Evolutionary conservation across 495 filamentous ascomycete species (phyloP).

Genomic region (Clavariopsis aquatica): DNA sequence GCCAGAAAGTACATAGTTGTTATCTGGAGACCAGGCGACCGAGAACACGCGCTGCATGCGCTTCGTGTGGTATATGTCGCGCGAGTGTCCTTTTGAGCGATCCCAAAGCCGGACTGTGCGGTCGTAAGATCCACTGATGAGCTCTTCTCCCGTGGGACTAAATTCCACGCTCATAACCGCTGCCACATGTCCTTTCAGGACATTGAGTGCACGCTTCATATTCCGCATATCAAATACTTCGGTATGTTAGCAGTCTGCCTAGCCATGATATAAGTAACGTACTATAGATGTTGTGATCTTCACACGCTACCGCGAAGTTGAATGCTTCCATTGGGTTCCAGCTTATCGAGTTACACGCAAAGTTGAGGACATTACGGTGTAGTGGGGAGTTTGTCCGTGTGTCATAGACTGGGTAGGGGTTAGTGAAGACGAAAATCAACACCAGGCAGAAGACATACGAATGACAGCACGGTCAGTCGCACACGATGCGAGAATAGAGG

Average conservation of each 20-base stretch:
- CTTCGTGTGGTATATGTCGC: conserved; percentile 96
- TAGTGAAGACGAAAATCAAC: background rate
- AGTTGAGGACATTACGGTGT: conserved; percentile 71
- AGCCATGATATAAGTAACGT: no score
- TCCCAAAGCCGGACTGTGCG: conserved; percentile 77
- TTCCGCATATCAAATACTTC: conserved; percentile 81
- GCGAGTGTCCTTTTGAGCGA: conserved; percentile 74
- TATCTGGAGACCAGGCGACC: conserved; percentile 79
- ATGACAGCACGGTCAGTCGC: conserved; percentile 84
- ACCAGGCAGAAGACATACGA: conserved; percentile 19
- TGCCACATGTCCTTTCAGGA: conserved; percentile 93
- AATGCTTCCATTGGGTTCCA: conserved; percentile 98
- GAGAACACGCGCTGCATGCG: conserved; percentile 97
- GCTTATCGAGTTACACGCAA: conserved; percentile 79
- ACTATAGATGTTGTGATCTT: conserved; percentile 73
- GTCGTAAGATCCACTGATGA: conserved; percentile 89
- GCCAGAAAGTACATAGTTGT: conserved; percentile 80
- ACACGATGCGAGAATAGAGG: conserved; percentile 79
- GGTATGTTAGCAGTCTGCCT: no score
- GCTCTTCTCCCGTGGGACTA: conserved; percentile 89
- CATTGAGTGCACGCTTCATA: conserved; percentile 77
- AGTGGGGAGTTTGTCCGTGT: conserved; percentile 83
- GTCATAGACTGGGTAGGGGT: conserved; percentile 65
- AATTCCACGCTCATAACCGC: conserved; percentile 98
- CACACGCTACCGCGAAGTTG: conserved; percentile 82